Base-by-base conservation (phyloP, 129 eudicot genomes). In the Erigeron canadensis region DNA sequence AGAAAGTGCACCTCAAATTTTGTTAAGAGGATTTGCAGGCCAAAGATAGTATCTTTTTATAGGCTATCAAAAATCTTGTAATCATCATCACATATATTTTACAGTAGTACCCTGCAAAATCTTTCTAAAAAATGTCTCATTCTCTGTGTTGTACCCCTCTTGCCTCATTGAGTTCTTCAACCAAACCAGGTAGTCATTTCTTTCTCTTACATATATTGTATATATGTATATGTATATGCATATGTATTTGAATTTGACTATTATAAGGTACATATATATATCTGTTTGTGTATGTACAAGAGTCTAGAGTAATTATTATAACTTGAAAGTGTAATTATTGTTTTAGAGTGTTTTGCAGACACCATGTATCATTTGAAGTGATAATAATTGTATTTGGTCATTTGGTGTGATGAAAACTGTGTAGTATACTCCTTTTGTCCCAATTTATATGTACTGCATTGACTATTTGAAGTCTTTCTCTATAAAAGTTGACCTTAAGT, bases 81-180 rank as follows among this genome's bases (percentile, higher is more conserved):
- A 12, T 53, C 76, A 55, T 78, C 61, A 41, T 50, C 50, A n/a
- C 72, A 53, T 44, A 22, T 43, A 10, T 28, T 28, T 28, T 3
- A 28, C 34, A 28, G 34, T 28, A 28, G 12, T 6, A 22, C 56
- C 64, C 44, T 54, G 16, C 42, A 59, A 47, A 47, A 70, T 79
- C 66, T 70, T 73, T 55, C 4, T 57, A 70, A 38, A 48, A 40
- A 64, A 86, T 83, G 91, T 78, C 88, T 47, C 58, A 59, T 71
- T 46, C 84, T 68, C 68, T 86, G 15, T 66, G 76, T 81, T 86
- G 69, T 67, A 55, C 82, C 53, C 82, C 88, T 44, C 72, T 86
- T 46, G 65, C 78, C 39, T 74, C 84, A 74, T 67, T 71, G 67
- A 81, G 10, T 69, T 68, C 78, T 66, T 44, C 73, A 41, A 28